phyloP scores from a whole-genome alignment of 805 yeast species.

The Candida mattraensis region DNA sequence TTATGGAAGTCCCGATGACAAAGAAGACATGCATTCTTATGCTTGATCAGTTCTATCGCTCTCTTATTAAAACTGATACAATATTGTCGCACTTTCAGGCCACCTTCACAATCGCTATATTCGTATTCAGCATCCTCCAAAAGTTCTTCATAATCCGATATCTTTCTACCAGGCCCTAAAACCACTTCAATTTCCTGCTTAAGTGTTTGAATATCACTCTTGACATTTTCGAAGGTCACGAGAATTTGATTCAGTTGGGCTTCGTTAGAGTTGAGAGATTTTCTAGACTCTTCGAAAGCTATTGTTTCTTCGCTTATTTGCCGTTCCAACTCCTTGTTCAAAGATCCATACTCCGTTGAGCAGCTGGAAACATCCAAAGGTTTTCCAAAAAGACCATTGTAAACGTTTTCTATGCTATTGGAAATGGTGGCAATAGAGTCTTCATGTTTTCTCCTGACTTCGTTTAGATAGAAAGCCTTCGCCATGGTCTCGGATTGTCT shows the following conservation, averaged over 20 bases:
- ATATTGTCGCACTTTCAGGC: conserved; percentile 66
- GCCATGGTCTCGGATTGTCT: conserved; percentile 61
- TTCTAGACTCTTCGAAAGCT: background rate
- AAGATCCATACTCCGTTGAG: conserved; percentile 2
- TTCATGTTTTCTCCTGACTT: conserved; percentile 9
- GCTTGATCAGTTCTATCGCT: conserved; percentile 64
- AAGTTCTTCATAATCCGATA: conserved; percentile 51
- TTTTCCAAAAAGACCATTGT: conserved; percentile 3
- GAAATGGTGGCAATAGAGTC: conserved; percentile 1
- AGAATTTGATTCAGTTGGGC: background rate
- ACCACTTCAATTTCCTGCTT: conserved; percentile 20
- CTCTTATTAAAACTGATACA: conserved; percentile 66
- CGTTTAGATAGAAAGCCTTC: conserved; percentile 38
- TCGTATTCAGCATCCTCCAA: conserved; percentile 60
- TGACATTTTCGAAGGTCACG: conserved; percentile 6
- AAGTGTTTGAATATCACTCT: conserved; percentile 11
- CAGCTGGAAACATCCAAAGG: conserved; percentile 2
- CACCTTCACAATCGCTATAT: conserved; percentile 58
- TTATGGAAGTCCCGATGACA: conserved; percentile 68
- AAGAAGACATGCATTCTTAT: conserved; percentile 60
- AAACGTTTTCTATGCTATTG: conserved; percentile 3
- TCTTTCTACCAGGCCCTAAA: conserved; percentile 36
- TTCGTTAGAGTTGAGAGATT: background rate
- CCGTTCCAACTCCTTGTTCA: conserved; percentile 1
- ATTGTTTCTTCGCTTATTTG: background rate